Percentiles rank a stretch among this genome's conserved stretches.
phyloP scores from a whole-genome alignment of 495 filamentous ascomycete genomes.

The Neurospora intermedia region DNA sequence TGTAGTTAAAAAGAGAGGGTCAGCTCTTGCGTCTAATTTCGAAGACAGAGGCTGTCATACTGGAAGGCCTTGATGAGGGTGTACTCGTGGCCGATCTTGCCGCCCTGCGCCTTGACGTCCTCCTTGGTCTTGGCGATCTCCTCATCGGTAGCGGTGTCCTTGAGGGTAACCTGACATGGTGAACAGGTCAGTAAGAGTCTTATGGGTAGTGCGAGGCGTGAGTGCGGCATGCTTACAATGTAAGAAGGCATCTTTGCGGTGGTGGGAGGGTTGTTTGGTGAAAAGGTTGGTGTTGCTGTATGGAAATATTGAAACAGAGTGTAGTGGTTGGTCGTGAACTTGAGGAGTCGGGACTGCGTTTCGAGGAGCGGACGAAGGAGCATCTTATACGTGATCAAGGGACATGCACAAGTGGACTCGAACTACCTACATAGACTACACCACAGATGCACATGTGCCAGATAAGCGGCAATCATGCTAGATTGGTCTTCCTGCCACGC shows the following conservation, averaged over 20 bases:
- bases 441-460: background rate
- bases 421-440: background rate
- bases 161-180: slow-evolving; percentile 60
- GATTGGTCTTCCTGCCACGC: background rate
- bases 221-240: slow-evolving; percentile 43
- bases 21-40: background rate
- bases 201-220: background rate
- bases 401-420: background rate
- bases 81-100: slow-evolving; percentile 73
- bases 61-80: slow-evolving; percentile 81
- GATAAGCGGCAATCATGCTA: background rate
- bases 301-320: background rate
- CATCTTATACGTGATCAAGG: background rate
- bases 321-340: background rate
- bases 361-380: background rate
- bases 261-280: background rate
- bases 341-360: background rate
- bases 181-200: slow-evolving; percentile 4
- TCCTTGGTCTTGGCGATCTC: slow-evolving; percentile 72
- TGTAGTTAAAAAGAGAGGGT: slow-evolving; percentile 21
- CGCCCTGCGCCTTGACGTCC: slow-evolving; percentile 55
- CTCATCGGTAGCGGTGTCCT: slow-evolving; percentile 46
- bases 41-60: slow-evolving; percentile 41
- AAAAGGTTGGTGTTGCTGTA: background rate
- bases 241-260: slow-evolving; percentile 54